Base-by-base conservation (phyloP, 2,329 filamentous ascomycete species). In the Fusarium piperis region DNA sequence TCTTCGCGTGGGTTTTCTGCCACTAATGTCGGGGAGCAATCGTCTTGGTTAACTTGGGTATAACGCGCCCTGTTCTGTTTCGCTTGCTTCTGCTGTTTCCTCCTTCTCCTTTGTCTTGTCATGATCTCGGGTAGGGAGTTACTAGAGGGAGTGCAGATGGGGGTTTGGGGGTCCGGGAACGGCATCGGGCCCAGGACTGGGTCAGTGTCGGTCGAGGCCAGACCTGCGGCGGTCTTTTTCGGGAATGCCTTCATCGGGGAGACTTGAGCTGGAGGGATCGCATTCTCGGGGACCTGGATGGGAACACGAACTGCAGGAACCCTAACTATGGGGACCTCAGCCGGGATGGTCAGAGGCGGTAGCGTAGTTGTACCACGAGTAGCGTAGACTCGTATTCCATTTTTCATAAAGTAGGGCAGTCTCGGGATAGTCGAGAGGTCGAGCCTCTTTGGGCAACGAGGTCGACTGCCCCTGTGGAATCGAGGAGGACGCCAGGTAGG, bases 391-490 rank as follows among this genome's bases (percentile, higher is more conserved):
- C 15, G 26, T 5, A 16, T 48, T 30, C 26, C 26, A 30, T 28
- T 18, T 12, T 30, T 30, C 11, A 12, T 16, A 30, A 18, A n/a
- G 16, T 28, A 30, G 44, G 3, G 16, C 26, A 7, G 11, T 18
- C 23, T 48, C 6, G 6, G 44, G 12, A 48, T n/a, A 4, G 1
- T 16, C 6, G 41, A 26, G 23, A 69, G 57, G 8, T 67, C 20
- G 5, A 72, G 18, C 2, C 32, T 11, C 13, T 36, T 1, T 6
- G 70, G 70, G 3, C 52, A 41, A 15, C 38, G 53, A 3, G 30
- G 10, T 3, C 70, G 65, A 26, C 16, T 46, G 3, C 51, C 36
- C 11, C 72, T 44, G 1, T 59, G 61, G 35, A 72, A 72, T 26
- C 32, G 33, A 0, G 44, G 32, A 2, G 62, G 35, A 9, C 3